Base-by-base conservation (phyloP, 2,329 filamentous ascomycete genomes). In the Trichoderma brevicompactum region DNA sequence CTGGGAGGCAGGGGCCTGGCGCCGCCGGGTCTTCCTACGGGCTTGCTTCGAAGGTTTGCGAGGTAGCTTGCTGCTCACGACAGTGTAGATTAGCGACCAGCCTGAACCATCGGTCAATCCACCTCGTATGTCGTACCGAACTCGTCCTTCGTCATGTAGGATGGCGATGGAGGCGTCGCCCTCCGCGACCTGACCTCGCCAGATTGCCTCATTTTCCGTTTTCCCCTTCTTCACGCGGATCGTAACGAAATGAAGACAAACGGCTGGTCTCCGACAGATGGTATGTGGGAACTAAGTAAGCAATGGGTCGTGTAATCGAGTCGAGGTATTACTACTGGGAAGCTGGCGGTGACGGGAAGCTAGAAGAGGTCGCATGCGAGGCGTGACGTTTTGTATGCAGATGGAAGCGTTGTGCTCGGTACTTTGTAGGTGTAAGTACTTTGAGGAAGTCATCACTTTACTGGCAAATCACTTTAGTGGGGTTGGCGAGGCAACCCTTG, bases 1-100 rank as follows among this genome's bases (percentile, higher is more conserved):
- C 66, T 72, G 41, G 78, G 73, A 23, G 85, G 84, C 63, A 83
- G 84, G 66, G 90, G 90, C 69, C 91, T 83, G 56, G 90, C 89
- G 68, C 91, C 90, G 65, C 87, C 89, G 8, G 91, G 91, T 64
- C 91, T 85, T 41, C 84, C 81, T 64, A 87, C 81, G 59, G 89
- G 87, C 76, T 85, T 90, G 70, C 84, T 86, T 70, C 91, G 88
- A 41, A 94, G 84, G 70, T 89, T 86, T 70, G 88, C 82, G 41
- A 93, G 84, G 75, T 92, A 94, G 67, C 82, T 82, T 69, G 88
- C 90, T 92, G 77, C 67, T 69, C 44, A 61, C 46, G 32, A 64
- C 55, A 65, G 44, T 40, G 38, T 46, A 38, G 56, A 66, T 74
- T 70, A 73, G 71, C 64, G 40, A 70, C 56, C 43, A 58, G 48